These are phyloP conservation scores for Hyphodiscus hymeniophilus DNA, from an alignment of 495 filamentous ascomycete species.

Conservation along the genomic window DNA sequence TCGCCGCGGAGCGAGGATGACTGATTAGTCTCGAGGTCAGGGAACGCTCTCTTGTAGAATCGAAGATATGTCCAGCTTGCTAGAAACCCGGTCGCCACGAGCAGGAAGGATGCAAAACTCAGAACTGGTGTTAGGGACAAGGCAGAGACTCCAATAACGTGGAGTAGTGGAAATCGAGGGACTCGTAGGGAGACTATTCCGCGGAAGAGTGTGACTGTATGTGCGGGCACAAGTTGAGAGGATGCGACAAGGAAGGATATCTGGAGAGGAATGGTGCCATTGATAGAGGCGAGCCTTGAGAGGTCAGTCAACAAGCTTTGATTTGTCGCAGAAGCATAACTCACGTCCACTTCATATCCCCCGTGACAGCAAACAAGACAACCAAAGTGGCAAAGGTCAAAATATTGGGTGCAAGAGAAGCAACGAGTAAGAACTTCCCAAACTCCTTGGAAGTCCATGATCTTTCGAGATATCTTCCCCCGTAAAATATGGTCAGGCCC, in stretches of 20 bases:
- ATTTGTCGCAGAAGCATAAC: conserved; percentile 26
- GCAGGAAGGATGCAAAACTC: conserved; percentile 73
- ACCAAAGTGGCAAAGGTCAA: conserved; percentile 66
- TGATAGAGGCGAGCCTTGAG: conserved; percentile 64
- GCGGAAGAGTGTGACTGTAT: conserved; percentile 91
- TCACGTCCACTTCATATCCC: conserved; percentile 61
- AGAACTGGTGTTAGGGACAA: conserved; percentile 73
- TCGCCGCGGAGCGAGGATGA: conserved; percentile 64
- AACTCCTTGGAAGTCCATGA: conserved; percentile 94
- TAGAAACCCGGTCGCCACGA: conserved; percentile 75
- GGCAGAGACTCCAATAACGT: conserved; percentile 65
- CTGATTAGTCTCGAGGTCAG: conserved; percentile 57
- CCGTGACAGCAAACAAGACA: conserved; percentile 59
- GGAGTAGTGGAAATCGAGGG: conserved; percentile 81
- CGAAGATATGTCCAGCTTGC: conserved; percentile 93
- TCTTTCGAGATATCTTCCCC: conserved; percentile 88
- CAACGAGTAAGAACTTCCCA: conserved; percentile 77
- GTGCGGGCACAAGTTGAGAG: conserved; percentile 95
- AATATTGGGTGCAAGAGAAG: conserved; percentile 71
- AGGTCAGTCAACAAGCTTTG: not conserved
- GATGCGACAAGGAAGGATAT: conserved; percentile 95
- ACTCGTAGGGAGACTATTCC: conserved; percentile 85
- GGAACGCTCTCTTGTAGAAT: conserved; percentile 73
- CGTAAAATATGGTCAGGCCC: conserved; percentile 78
- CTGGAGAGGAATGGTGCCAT: conserved; percentile 81